Evolutionary conservation across 2,329 filamentous ascomycete species (phyloP).

Genomic region (Neodidymelliopsis sp.): DNA sequence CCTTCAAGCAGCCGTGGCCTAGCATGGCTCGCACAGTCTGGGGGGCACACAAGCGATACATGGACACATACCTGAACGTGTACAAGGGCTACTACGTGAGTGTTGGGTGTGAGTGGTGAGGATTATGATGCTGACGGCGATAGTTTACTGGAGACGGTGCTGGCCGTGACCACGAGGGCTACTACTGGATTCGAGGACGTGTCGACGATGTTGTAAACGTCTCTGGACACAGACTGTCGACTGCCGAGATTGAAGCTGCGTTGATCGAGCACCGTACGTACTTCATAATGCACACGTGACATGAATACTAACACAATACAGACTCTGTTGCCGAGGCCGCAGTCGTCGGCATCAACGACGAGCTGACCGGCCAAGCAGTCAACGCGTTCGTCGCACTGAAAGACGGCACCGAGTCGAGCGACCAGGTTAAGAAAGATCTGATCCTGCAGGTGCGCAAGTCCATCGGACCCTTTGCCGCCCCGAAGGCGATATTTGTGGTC

Average conservation of each 20-base stretch:
- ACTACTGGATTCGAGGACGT: slow-evolving; percentile 99
- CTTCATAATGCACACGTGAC: not conserved
- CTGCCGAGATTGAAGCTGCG: slow-evolving; percentile 96
- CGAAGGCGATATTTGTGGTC: slow-evolving; percentile 90
- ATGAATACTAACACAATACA: slow-evolving; percentile 37
- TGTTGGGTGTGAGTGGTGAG: slow-evolving; percentile 25
- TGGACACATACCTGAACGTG: slow-evolving; percentile 97
- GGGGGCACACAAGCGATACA: slow-evolving; percentile 96
- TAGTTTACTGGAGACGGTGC: slow-evolving; percentile 94
- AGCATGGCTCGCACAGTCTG: slow-evolving; percentile 98
- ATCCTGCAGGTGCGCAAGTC: slow-evolving; percentile 95
- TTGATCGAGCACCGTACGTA: slow-evolving; percentile 82
- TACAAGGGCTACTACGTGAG: slow-evolving; percentile 98
- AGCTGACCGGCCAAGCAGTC: slow-evolving; percentile 95
- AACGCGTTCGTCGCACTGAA: slow-evolving; percentile 97
- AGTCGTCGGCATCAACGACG: slow-evolving; percentile 90
- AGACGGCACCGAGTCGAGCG: slow-evolving; percentile 76
- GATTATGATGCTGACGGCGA: slow-evolving; percentile 25
- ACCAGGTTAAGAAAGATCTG: slow-evolving; percentile 90
- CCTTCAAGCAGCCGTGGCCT: slow-evolving; percentile 97
- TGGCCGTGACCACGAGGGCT: slow-evolving; percentile 94
- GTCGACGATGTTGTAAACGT: slow-evolving; percentile 99
- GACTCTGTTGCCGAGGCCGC: slow-evolving; percentile 88
- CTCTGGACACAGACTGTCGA: slow-evolving; percentile 92
- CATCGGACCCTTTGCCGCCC: slow-evolving; percentile 95